Percentiles rank a stretch among this genome's conserved stretches.
Conservation (phyloP, 2,329 filamentous ascomycete genomes). For the Tolypocladium album region DNA sequence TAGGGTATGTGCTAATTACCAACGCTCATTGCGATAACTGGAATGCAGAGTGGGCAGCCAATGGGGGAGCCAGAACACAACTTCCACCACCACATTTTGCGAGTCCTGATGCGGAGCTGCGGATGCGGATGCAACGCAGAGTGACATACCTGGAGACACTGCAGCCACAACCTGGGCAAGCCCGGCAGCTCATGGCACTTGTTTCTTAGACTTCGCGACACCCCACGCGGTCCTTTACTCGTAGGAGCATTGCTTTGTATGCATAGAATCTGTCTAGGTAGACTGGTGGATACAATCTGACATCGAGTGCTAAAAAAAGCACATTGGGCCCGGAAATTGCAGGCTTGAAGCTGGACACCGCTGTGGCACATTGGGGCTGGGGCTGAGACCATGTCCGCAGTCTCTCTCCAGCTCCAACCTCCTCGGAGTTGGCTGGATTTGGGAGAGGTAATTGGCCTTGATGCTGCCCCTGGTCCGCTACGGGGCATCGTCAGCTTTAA, state of each 20-base stretch:
- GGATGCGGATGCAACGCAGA: too few species aligned
- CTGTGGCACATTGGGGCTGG: neutral
- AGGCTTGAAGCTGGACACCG: neutral
- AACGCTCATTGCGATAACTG: too few species aligned
- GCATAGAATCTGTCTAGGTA: too few species aligned
- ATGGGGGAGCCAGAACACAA: too few species aligned
- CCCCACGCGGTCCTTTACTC: neutral
- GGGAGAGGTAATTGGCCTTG: neutral
- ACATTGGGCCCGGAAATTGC: neutral
- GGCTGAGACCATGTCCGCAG: neutral
- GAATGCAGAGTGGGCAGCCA: too few species aligned
- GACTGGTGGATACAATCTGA: neutral
- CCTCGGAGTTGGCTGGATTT: neutral
- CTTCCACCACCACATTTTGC: too few species aligned
- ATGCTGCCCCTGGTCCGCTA: neutral
- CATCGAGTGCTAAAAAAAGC: neutral
- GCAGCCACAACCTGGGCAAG: neutral
- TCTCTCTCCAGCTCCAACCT: neutral
- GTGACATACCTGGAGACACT: neutral
- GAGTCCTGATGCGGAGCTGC: neutral
- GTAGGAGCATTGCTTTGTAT: too few species aligned
- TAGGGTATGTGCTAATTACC: too few species aligned
- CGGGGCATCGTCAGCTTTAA: neutral
- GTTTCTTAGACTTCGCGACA: neutral
- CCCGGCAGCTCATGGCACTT: neutral